Evolutionary conservation across 1,284 basidiomycete genomes (phyloP), one percentile per base, ranked within the genome.

Genomic region (Hymenochaete sp.): DNA sequence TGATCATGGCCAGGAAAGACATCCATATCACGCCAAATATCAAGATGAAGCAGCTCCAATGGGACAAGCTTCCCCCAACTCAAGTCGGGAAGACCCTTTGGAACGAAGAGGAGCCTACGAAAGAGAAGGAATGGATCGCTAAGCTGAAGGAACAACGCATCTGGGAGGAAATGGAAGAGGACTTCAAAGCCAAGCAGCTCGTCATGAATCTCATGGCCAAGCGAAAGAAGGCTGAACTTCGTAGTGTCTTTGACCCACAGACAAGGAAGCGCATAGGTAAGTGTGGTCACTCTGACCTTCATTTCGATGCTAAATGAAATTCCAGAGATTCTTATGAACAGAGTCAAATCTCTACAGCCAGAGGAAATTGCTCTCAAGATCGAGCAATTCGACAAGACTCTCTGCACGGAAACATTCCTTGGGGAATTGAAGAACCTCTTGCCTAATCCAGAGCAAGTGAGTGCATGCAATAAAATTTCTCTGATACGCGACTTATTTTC

Each of bases 1-100:
- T 77, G 48, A 59, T 79, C 22, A 70, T 73, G 47, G 70, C 73
- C 42, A 82, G 93, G 42, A 97, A 98, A 64, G 89, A 91, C 57
- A 78, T 97, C 55, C 70, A 79, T 1, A 77, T 92, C 43, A 83
- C 88, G 40, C 90, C 93, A 1, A 81, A 76, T 50, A 83, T 79
- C 42, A 92, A 93, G 70, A 93, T 98, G 88, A 98, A 98, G 65
- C 93, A 98, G 63, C 70, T 98, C 39, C 95, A 98, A 60, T 98
- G 96, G 95, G 95, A 98, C 62, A 98, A 98, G 61, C 73, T 97
- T 21, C 81, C 86, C 33, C 88, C 90, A 51, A 79, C 90, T 55
- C 76, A 89, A 53, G 82, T 82, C n/a, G 65, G 66, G 2, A 86
- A 84, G 59, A 96, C 92, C 0, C 68, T 95, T 5, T 97, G 91